Evolutionary conservation across 164 flowering plant species (phyloP).

Genomic region (Saururus chinensis): DNA sequence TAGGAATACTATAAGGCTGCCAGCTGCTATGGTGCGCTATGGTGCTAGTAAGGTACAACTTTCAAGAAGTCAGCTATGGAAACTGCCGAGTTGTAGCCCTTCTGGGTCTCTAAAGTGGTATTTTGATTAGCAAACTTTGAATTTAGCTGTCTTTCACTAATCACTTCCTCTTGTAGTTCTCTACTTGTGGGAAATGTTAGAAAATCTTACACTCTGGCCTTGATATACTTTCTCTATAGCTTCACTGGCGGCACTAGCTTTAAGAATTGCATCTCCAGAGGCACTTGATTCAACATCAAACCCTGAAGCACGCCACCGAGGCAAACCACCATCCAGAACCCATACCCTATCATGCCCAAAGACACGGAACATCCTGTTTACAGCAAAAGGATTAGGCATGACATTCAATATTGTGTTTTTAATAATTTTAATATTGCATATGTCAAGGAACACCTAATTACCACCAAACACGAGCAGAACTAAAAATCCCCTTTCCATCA

Average conservation of each 20-base stretch:
- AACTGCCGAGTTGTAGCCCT: no score
- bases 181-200: no score
- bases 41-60: no score
- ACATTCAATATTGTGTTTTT: not conserved
- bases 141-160: no score
- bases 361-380: slow-evolving; percentile 93
- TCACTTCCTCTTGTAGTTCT: no score
- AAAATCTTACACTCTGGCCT: slow-evolving; percentile 56
- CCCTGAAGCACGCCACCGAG: slow-evolving; percentile 94
- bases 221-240: slow-evolving; percentile 88
- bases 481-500: slow-evolving; percentile 96
- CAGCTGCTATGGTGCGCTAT: no score
- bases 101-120: no score
- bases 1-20: no score
- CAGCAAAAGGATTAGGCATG: not conserved
- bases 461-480: slow-evolving; percentile 99
- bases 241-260: slow-evolving; percentile 98
- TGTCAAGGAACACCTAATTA: slow-evolving; percentile 19
- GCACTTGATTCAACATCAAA: slow-evolving; percentile 99
- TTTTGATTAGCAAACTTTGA: no score
- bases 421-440: not conserved
- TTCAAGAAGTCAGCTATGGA: no score
- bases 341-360: slow-evolving; percentile 96
- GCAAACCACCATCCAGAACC: slow-evolving; percentile 98
- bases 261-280: slow-evolving; percentile 89